These are phyloP conservation scores for Fonsecaea nubica DNA, from an alignment of 2,329 filamentous ascomycete genomes.

Conservation along the genomic window DNA sequence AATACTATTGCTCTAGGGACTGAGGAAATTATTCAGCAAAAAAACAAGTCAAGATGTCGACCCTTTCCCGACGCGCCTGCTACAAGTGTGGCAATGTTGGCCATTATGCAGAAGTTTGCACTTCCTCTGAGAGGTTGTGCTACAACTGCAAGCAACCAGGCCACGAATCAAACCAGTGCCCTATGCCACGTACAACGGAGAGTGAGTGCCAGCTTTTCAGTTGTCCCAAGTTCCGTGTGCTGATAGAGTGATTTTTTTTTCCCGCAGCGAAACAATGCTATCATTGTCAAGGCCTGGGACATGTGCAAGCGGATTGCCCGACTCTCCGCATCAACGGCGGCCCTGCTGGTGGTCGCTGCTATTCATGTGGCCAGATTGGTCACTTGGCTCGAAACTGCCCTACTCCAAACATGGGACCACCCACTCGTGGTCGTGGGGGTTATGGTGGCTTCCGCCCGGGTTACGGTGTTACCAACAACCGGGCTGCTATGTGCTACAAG, in stretches of 20 bases:
- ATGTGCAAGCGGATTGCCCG: conserved; percentile 98
- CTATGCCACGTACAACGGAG: conserved; percentile 93
- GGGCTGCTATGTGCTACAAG: conserved; percentile 72
- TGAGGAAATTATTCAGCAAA: conserved; percentile 21
- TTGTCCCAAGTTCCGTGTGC: neutral
- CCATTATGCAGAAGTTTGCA: conserved; percentile 86
- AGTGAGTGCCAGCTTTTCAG: conserved; percentile 57
- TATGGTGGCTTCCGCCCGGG: conserved; percentile 73
- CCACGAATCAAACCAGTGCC: conserved; percentile 98
- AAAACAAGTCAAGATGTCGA: conserved; percentile 66
- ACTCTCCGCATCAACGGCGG: conserved; percentile 87
- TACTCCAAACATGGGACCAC: conserved; percentile 71
- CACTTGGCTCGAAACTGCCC: conserved; percentile 92
- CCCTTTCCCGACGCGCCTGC: conserved; percentile 80
- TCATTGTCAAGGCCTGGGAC: conserved; percentile 96
- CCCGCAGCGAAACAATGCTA: conserved; percentile 93
- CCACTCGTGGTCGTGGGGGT: conserved; percentile 71
- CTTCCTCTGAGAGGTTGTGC: conserved; percentile 95
- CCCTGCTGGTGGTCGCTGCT: conserved; percentile 85
- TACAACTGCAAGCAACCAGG: conserved; percentile 90
- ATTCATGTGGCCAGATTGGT: conserved; percentile 91
- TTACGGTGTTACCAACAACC: conserved; percentile 61
- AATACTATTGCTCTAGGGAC: conserved; percentile 19
- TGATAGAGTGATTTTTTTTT: conserved; percentile 10
- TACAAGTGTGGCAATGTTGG: conserved; percentile 81